phyloP scores from a whole-genome alignment of 2,329 filamentous ascomycete genomes.

The Paecilomyces sp. region DNA sequence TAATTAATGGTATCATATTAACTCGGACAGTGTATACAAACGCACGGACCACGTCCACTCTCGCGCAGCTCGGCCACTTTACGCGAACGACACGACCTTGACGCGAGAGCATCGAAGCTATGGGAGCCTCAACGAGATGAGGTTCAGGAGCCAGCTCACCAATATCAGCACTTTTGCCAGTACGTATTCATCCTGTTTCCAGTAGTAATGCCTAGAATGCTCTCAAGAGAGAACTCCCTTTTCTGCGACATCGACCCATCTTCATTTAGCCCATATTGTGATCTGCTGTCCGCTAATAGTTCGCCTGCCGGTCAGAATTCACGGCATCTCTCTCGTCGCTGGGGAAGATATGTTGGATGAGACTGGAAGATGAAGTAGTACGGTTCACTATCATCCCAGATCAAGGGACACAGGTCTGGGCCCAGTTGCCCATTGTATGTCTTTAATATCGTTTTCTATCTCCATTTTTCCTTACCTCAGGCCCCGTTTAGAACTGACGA shows the following conservation, averaged over 20 bases:
- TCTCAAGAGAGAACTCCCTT: too few relatives aligned
- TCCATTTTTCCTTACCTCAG: conserved; percentile 11
- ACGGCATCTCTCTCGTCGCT: conserved; percentile 57
- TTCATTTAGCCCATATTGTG: conserved; percentile 11
- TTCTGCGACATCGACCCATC: too few relatives aligned
- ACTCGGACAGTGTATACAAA: not conserved
- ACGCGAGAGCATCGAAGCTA: not conserved
- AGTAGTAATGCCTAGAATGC: too few relatives aligned
- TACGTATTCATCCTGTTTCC: conserved; percentile 20
- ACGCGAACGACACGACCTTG: conserved; percentile 1
- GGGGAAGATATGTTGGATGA: conserved; percentile 84
- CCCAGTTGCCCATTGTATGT: conserved; percentile 51
- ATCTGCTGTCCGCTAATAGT: not conserved
- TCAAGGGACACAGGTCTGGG: conserved; percentile 93
- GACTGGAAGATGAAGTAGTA: conserved; percentile 76
- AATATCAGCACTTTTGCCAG: conserved; percentile 48
- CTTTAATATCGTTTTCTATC: not conserved
- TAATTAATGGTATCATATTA: not conserved
- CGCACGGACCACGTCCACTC: conserved; percentile 2
- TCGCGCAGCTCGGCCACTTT: not conserved
- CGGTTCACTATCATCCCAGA: conserved; percentile 96
- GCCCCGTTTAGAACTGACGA: conserved; percentile 12
- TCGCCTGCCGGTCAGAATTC: conserved; percentile 42
- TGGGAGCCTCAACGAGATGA: conserved; percentile 29
- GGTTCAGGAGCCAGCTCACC: conserved; percentile 47